These are phyloP conservation scores for Mucor indicus DNA, from an alignment of 371 early-diverging fungal species.

Conservation along the genomic window DNA sequence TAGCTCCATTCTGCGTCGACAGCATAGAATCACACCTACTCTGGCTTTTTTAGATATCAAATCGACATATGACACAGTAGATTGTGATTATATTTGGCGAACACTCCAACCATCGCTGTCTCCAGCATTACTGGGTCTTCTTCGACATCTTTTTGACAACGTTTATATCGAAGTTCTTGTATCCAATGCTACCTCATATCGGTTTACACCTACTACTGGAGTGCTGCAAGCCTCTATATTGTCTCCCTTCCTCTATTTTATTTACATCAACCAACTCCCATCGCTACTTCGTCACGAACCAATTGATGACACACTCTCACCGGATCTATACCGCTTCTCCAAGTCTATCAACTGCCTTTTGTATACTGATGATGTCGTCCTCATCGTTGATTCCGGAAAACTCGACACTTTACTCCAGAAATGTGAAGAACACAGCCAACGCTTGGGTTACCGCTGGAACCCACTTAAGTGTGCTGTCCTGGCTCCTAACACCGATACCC, in stretches of 20 bases:
- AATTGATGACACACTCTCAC: too few species aligned
- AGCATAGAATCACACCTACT: neutral
- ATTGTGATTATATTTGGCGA: constrained; percentile 7
- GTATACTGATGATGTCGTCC: constrained; percentile 13
- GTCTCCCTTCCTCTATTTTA: constrained; percentile 9
- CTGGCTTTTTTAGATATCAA: constrained; percentile 16
- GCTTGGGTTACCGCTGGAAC: neutral
- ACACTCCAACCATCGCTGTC: neutral
- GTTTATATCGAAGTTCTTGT: neutral
- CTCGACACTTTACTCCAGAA: neutral
- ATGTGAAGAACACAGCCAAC: neutral
- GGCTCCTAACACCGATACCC: neutral
- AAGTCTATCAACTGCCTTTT: constrained; percentile 2
- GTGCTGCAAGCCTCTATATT: constrained; percentile 17
- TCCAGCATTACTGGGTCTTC: neutral
- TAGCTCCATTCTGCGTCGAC: neutral
- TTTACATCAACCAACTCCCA: constrained; percentile 13
- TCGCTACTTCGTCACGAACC: too few species aligned
- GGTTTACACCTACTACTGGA: constrained; percentile 11
- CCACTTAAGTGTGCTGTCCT: neutral
- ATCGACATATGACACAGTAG: constrained; percentile 14
- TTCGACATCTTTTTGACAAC: constrained; percentile 4
- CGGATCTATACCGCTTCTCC: neutral
- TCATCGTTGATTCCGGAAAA: neutral
- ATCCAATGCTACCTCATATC: neutral